phyloP scores from a whole-genome alignment of 2,329 filamentous ascomycete species.

The Aureobasidium pullulans region DNA sequence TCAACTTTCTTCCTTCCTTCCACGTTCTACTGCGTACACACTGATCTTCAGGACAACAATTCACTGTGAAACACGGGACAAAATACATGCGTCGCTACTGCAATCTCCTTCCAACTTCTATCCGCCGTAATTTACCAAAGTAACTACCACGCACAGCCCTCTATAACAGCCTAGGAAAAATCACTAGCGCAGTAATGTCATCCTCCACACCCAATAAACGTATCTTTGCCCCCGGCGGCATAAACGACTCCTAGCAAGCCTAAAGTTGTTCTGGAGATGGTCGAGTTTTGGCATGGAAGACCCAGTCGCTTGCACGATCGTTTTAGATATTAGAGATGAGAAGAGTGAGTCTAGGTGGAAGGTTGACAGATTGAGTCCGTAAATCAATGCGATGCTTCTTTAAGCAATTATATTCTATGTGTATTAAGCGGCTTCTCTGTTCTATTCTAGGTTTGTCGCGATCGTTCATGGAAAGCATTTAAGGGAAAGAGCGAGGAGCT shows the following conservation, averaged over 20 bases:
- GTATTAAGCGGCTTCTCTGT: neutral
- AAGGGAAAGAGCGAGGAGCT: too few relatives aligned
- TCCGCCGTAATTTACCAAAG: neutral
- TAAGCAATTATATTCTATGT: neutral
- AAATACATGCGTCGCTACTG: constrained; percentile 6
- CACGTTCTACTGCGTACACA: neutral
- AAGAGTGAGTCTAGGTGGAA: too few relatives aligned
- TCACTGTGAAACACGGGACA: neutral
- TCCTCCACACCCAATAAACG: too few relatives aligned
- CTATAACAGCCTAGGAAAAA: too few relatives aligned
- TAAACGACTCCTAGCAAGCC: too few relatives aligned
- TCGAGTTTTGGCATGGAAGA: too few relatives aligned
- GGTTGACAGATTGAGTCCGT: constrained; percentile 69
- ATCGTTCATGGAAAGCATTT: neutral
- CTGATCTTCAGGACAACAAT: too few relatives aligned
- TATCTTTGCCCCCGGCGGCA: too few relatives aligned
- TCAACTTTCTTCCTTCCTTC: neutral
- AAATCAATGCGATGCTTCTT: constrained; percentile 11
- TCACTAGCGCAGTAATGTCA: too few relatives aligned
- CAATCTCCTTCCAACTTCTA: neutral
- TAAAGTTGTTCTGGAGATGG: too few relatives aligned
- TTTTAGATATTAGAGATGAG: too few relatives aligned
- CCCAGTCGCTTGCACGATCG: too few relatives aligned
- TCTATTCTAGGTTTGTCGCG: neutral
- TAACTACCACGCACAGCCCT: neutral